Evolutionary conservation across 352 stramenopile genomes (phyloP), one percentile per base, ranked within the genome.

Genomic region (Plasmopara viticola): DNA sequence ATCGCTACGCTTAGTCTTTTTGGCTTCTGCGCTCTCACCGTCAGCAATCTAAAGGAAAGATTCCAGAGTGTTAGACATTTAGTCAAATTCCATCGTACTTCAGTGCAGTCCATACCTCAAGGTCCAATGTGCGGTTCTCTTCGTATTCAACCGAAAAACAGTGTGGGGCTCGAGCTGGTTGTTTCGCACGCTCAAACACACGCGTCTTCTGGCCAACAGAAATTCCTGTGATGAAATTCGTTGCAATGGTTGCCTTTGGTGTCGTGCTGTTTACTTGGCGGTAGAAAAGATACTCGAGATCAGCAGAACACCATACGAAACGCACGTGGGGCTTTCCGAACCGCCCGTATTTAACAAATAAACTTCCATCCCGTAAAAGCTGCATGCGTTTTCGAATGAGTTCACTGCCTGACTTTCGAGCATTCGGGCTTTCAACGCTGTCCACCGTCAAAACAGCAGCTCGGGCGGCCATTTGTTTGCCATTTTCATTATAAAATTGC

Each of bases 331-430:
- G 81, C 44, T 80, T 86, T 30, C 81, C 81, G 42, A 64, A 86
- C 14, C 81, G 78, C 0, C 81, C 78, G 45, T 90, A 86, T 42
- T 91, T 91, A 29, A 91, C 73, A 31, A 91, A 91, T 20, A 91
- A 56, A 28, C 70, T 84, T 15, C 81, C 81, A 53, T 65, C 80
- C 38, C 79, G 76, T 28, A 91, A 68, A 31, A 91, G 45, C 38
- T 89, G 76, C 70, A 88, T 84, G 14, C 76, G 74, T 15, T 72
- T 70, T 4, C 78, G 71, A 47, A 90, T 86, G 44, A 73, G 50
- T 33, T 88, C 80, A 13, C 70, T 84, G 28, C 65, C 63, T 6
- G 68, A 72, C 25, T 72, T 56, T 25, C 49, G 29, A 12, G 44
- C 28, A 17, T 51, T 14, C 18, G 40, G 48, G 12, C 17, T 43